These are phyloP conservation scores for Carallia brachiata DNA, from an alignment of 345 rosid genomes.

Conservation along the genomic window DNA sequence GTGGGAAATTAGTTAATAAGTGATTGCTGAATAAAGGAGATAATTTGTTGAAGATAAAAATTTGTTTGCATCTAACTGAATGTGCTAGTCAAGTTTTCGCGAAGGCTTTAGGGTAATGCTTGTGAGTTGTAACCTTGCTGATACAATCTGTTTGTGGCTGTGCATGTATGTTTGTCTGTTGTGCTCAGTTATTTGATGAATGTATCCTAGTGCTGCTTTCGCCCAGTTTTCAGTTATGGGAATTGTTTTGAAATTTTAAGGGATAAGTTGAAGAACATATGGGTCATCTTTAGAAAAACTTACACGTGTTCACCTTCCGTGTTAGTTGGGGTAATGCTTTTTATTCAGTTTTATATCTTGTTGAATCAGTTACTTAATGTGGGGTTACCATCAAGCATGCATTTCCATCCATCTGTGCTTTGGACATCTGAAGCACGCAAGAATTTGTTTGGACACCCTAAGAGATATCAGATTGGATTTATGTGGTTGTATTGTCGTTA, in stretches of 20 bases:
- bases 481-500: background rate
- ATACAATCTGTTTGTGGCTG: background rate
- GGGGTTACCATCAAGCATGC: background rate
- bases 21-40: background rate
- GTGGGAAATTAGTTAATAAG: no score
- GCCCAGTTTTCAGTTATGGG: background rate
- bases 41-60: background rate
- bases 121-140: background rate
- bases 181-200: background rate
- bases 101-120: constrained; percentile 1
- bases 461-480: background rate
- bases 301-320: background rate
- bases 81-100: background rate
- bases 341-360: background rate
- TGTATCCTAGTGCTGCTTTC: background rate
- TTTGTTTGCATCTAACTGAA: background rate
- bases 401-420: background rate
- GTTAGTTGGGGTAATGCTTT: constrained; percentile 2
- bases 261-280: background rate
- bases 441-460: constrained; percentile 1
- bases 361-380: background rate
- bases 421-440: background rate
- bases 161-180: no score
- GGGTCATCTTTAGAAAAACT: background rate
- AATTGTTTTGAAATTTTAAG: background rate